A percentile compares a stretch with the other conserved stretches of the same genome.
Conservation (phyloP, 2,329 filamentous ascomycete genomes). For the Colletotrichum filicis region DNA sequence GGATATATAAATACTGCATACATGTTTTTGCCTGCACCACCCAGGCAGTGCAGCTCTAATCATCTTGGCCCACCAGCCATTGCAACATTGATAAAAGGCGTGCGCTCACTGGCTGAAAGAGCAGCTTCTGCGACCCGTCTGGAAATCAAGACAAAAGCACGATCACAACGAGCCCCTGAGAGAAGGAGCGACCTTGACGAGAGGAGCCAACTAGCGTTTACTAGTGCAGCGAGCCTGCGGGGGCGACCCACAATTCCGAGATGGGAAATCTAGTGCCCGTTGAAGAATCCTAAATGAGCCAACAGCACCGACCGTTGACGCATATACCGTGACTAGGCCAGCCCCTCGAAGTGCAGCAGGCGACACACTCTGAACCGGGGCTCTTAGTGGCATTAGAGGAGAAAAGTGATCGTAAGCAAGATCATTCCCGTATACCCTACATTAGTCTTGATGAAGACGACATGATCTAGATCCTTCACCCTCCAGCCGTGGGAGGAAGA, state of each 20-base stretch:
- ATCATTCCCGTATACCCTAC: too few species aligned
- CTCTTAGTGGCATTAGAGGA: not conserved
- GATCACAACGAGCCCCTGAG: constrained; percentile 9
- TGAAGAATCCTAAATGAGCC: constrained; percentile 9
- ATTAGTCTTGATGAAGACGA: not conserved
- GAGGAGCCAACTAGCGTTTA: not conserved
- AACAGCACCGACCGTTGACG: not conserved
- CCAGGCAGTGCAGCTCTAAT: not conserved
- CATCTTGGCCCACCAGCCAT: constrained; percentile 1
- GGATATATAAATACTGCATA: constrained; percentile 6
- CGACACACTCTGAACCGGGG: not conserved
- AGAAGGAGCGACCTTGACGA: not conserved
- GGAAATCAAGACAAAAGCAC: not conserved
- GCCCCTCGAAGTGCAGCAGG: not conserved
- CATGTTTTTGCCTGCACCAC: not conserved
- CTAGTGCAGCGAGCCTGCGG: not conserved
- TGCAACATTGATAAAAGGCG: constrained; percentile 18
- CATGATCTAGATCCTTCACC: not conserved
- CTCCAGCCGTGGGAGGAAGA: not conserved
- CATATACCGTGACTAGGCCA: not conserved
- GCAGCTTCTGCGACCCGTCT: not conserved
- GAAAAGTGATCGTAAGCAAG: too few species aligned
- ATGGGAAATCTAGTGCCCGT: not conserved
- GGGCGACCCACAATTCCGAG: constrained; percentile 13
- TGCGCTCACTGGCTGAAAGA: constrained; percentile 5